Evolutionary conservation across 1,284 basidiomycete species (phyloP).

Genomic region (Puccinia novopanici): DNA sequence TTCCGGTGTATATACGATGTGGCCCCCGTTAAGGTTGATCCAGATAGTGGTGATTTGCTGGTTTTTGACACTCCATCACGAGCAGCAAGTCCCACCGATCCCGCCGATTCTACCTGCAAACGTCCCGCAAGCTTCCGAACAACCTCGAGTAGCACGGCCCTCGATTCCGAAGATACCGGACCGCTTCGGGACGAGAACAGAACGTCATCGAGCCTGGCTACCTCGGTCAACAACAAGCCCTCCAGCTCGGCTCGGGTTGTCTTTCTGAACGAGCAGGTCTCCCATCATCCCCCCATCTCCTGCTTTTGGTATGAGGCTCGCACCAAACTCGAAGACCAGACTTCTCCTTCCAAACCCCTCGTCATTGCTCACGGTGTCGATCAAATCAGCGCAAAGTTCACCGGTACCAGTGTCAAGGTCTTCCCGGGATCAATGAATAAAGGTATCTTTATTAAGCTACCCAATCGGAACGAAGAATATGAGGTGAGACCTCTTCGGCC

Average conservation of each 20-base stretch:
- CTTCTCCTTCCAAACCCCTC: slow-evolving; percentile 37
- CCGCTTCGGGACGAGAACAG: neutral
- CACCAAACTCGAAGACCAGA: slow-evolving; percentile 47
- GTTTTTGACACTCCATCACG: slow-evolving; percentile 21
- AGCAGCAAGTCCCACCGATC: neutral
- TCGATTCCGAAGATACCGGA: neutral
- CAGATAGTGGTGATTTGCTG: slow-evolving; percentile 8
- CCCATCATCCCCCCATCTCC: no score
- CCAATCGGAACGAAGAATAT: slow-evolving; percentile 73
- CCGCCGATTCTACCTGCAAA: slow-evolving; percentile 13
- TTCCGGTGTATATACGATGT: slow-evolving; percentile 51
- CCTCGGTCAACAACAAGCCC: slow-evolving; percentile 59
- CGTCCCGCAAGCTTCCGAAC: slow-evolving; percentile 26
- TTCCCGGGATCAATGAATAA: slow-evolving; percentile 79
- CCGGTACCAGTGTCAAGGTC: slow-evolving; percentile 64
- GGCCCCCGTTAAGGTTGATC: neutral
- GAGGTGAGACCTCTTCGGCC: slow-evolving; percentile 62
- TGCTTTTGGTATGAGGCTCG: slow-evolving; percentile 70
- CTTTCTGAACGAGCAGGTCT: slow-evolving; percentile 68
- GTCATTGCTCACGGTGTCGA: slow-evolving; percentile 64
- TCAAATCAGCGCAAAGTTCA: slow-evolving; percentile 80
- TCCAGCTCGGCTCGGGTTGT: slow-evolving; percentile 70
- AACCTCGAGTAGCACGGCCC: slow-evolving; percentile 1
- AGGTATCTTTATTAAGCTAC: slow-evolving; percentile 80
- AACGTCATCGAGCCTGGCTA: neutral